Base-by-base conservation (phyloP, 2,329 filamentous ascomycete genomes). In the Emydomyces testavorans region DNA sequence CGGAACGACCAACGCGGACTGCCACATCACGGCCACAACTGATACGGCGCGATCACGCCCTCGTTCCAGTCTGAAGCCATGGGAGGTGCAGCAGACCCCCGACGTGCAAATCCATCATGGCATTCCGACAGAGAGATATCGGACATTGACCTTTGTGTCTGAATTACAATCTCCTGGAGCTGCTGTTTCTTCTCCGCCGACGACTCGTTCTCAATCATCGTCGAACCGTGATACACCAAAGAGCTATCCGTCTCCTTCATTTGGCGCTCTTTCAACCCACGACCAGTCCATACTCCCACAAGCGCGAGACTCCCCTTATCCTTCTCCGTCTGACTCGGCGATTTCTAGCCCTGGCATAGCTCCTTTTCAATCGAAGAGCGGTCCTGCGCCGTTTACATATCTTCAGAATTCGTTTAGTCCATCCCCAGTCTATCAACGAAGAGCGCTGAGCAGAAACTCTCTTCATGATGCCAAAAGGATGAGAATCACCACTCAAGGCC, bases 251-350 rank as follows among this genome's bases (percentile, higher is more conserved):
- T 48, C 47, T 1, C 47, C 38, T 24, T 24, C 35, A 11, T 29
- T 23, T 1, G 43, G 24, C 4, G 16, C 13, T 16, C 15, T 37
- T 11, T 15, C 43, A 1, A 46, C 34, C 29, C 34, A 46, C 16
- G 43, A 46, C 10, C 13, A 16, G 11, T 36, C 39, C 26, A 21
- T 31, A 6, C 24, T 38, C 4, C 13, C 31, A 16, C 39, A 36
- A 15, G 16, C 38, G 13, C 20, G 20, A 15, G 16, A 24, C 6
- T 35, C 38, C 39, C 28, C 43, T 4, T 51, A 48, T 38, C 49
- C 38, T 24, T 51, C 49, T 2, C 49, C 49, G 3, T 42, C 49
- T n/a, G 42, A 40, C 40, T 51, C 49, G 13, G 34, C 18, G 18
- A 31, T 43, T 29, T 20, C 44, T 10, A 51, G 49, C 26, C 49